Evolutionary conservation across 441 rosid species (phyloP).

Genomic region (Francoa sonchifolia): DNA sequence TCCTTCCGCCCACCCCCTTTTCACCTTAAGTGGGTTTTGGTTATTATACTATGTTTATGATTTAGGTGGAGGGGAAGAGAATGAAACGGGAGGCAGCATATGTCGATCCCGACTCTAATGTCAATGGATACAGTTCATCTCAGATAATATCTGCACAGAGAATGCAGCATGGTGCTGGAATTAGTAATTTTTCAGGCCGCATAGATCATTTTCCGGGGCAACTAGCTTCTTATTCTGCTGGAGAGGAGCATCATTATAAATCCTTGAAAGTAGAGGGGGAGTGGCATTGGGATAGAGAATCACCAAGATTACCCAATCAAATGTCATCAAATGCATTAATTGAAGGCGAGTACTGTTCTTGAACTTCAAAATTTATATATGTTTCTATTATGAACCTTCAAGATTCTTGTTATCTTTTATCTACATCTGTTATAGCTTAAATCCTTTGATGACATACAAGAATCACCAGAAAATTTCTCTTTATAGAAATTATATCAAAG

Average conservation of each 20-base stretch:
- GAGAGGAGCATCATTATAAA: conserved; percentile 5
- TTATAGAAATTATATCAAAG: no score
- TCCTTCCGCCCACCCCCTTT: no score
- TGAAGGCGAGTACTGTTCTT: neutral
- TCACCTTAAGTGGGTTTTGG: no score
- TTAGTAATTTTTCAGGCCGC: no score
- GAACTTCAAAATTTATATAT: neutral
- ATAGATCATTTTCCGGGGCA: neutral
- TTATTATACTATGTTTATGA: no score
- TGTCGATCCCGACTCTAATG: no score
- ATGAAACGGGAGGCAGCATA: no score
- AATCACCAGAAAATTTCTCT: no score
- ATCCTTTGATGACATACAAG: no score
- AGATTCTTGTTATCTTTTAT: neutral
- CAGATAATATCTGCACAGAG: neutral
- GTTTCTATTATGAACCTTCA: neutral
- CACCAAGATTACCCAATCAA: conserved; percentile 2
- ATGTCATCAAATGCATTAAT: conserved; percentile 2
- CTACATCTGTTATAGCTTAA: neutral
- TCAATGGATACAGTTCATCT: no score
- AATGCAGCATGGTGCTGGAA: neutral
- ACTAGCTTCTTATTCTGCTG: neutral
- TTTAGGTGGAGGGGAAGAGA: no score
- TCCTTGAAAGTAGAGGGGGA: conserved; percentile 7
- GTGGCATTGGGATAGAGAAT: conserved; percentile 16